A percentile compares a stretch with the other conserved stretches of the same genome.
Conservation (phyloP, 176 grass and related monocot species). For the Lolium perenne region DNA sequence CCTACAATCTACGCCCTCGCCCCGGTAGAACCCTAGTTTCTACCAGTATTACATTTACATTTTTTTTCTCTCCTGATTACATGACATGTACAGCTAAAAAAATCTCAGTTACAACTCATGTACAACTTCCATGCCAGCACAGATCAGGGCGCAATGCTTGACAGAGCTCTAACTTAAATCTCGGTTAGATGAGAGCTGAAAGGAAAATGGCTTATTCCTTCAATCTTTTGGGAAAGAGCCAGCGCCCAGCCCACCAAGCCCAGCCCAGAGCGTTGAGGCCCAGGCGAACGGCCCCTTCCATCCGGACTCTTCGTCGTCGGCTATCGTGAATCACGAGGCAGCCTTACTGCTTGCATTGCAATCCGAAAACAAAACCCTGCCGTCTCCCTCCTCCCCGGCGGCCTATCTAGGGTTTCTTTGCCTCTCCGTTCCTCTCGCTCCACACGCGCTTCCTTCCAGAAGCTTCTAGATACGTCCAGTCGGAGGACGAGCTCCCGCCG, state of each 20-base stretch:
- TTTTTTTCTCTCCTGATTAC: too few relatives aligned
- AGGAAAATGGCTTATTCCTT: not conserved
- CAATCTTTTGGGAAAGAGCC: not conserved
- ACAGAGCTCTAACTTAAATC: too few relatives aligned
- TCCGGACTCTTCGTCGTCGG: not conserved
- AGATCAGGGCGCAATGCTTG: too few relatives aligned
- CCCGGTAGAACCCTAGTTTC: too few relatives aligned
- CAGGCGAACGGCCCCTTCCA: not conserved
- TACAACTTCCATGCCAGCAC: too few relatives aligned
- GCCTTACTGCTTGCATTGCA: not conserved
- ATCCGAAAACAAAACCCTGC: not conserved
- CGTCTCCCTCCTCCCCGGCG: not conserved
- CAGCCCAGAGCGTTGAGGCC: not conserved
- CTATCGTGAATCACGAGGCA: conserved; percentile 28
- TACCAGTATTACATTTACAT: too few relatives aligned
- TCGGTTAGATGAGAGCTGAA: too few relatives aligned
- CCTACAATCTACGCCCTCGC: too few relatives aligned
- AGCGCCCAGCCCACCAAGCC: not conserved
- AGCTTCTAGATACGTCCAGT: conserved; percentile 33
- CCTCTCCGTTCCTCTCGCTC: not conserved
- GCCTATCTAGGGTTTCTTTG: conserved; percentile 58
- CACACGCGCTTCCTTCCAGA: conserved; percentile 1
- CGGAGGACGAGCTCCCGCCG: not conserved
- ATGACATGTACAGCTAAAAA: too few relatives aligned
- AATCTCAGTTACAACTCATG: too few relatives aligned